Percentiles rank a stretch among this genome's conserved stretches.
phyloP scores from a whole-genome alignment of 2,329 filamentous ascomycete genomes.

The Nigrospora sphaerica region DNA sequence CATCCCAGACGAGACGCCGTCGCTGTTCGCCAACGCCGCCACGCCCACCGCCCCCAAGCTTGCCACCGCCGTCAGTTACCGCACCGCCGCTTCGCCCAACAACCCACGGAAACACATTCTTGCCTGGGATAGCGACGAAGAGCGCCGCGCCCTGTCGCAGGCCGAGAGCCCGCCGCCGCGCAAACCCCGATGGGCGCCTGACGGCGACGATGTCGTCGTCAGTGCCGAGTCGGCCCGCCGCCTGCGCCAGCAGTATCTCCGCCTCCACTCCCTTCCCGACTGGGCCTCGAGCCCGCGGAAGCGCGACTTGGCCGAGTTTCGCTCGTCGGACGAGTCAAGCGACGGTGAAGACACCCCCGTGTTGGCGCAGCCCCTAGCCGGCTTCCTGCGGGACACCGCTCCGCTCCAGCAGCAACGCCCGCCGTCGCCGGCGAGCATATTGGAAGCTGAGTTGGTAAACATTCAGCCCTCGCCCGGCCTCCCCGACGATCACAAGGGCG shows the following conservation, averaged over 20 bases:
- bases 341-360: constrained; percentile 31
- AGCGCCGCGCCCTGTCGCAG: constrained; percentile 76
- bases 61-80: too few species aligned
- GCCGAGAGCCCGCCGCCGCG: constrained; percentile 67
- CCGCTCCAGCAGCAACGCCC: constrained; percentile 48
- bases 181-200: constrained; percentile 67
- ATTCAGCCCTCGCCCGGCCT: constrained; percentile 87
- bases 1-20: too few species aligned
- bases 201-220: constrained; percentile 77
- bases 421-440: constrained; percentile 55
- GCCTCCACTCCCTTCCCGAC: constrained; percentile 52
- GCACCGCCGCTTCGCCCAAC: too few species aligned
- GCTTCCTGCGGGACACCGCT: constrained; percentile 68
- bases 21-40: too few species aligned
- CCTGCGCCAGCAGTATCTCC: constrained; percentile 69
- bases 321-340: constrained; percentile 14
- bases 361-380: constrained; percentile 70
- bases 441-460: constrained; percentile 81
- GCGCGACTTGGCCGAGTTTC: constrained; percentile 28
- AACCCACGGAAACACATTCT: too few species aligned
- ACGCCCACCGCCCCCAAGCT: too few species aligned
- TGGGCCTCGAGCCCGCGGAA: constrained; percentile 51
- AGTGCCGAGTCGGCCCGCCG: constrained; percentile 80
- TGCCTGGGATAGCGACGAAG: constrained; percentile 76
- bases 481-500: constrained; percentile 62